Evolutionary conservation across 2,329 filamentous ascomycete species (phyloP).

Genomic region (Cladosporium sp.): DNA sequence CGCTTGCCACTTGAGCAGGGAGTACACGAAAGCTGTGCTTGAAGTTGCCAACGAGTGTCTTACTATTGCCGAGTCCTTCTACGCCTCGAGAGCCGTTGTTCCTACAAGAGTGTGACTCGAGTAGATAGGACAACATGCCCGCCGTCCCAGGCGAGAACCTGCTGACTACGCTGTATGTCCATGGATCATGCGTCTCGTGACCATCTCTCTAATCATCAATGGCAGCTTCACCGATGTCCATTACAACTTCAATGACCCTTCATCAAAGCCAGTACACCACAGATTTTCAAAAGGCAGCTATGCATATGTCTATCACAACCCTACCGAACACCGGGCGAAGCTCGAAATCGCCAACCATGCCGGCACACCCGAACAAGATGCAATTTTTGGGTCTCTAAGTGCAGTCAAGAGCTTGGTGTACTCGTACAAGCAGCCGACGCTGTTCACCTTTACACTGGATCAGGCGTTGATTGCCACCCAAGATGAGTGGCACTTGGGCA

Average conservation of each 20-base stretch:
- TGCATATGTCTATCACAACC: constrained; percentile 76
- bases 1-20: constrained; percentile 21
- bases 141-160: constrained; percentile 49
- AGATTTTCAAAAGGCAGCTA: constrained; percentile 79
- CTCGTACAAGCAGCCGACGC: constrained; percentile 71
- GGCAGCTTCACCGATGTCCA: constrained; percentile 75
- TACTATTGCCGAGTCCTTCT: constrained; percentile 29
- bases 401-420: constrained; percentile 62
- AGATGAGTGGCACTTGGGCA: constrained; percentile 71
- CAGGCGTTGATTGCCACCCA: constrained; percentile 45
- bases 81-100: constrained; percentile 20
- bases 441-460: constrained; percentile 68
- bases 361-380: constrained; percentile 74
- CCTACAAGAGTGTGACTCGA: constrained; percentile 17
- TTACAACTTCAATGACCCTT: constrained; percentile 73
- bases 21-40: constrained; percentile 30
- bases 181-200: background rate
- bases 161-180: constrained; percentile 48
- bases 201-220: background rate
- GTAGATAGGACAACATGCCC: constrained; percentile 41
- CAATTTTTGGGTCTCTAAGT: constrained; percentile 72
- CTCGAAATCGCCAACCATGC: constrained; percentile 75
- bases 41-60: constrained; percentile 32
- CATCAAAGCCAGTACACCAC: constrained; percentile 69
- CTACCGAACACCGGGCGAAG: constrained; percentile 65